Evolutionary conservation across 2,329 filamentous ascomycete genomes (phyloP).

Genomic region (Beauveria scarabaeidicola): DNA sequence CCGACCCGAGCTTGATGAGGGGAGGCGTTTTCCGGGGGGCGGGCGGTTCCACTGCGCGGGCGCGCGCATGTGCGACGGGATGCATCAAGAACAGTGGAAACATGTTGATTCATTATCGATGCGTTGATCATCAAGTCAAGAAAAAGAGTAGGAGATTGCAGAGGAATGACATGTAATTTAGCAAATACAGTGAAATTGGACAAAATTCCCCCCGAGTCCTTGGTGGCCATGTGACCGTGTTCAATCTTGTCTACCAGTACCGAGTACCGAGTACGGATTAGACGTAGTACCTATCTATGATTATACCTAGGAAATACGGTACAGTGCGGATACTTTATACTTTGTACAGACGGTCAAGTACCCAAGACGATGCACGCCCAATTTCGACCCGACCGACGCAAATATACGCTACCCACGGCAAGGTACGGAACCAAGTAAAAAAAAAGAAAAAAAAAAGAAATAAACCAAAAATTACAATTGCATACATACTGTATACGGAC

Average conservation of each 20-base stretch:
- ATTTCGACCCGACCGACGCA: background rate
- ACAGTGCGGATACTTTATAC: background rate
- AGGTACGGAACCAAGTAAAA: background rate
- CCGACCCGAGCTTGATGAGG: slow-evolving; percentile 4
- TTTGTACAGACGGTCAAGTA: background rate
- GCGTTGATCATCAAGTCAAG: background rate
- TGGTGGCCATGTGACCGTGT: background rate
- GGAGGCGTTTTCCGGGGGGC: background rate
- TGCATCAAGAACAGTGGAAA: background rate
- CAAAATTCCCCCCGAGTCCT: background rate
- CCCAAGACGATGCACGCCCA: background rate
- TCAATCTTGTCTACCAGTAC: background rate
- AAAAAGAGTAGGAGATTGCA: slow-evolving; percentile 6
- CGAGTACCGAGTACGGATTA: too few species aligned
- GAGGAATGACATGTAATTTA: background rate
- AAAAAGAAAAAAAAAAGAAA: background rate
- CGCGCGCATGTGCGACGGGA: background rate
- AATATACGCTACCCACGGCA: background rate
- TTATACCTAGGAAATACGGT: too few species aligned
- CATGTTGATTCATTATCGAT: too few species aligned
- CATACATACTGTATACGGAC: too few species aligned
- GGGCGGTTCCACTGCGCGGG: background rate
- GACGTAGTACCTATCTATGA: too few species aligned
- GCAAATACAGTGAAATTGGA: background rate
- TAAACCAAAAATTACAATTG: background rate